Evolutionary conservation across 1,139 yeast species (phyloP), one percentile per base, ranked within the genome.

Genomic region (Diutina siamensis): DNA sequence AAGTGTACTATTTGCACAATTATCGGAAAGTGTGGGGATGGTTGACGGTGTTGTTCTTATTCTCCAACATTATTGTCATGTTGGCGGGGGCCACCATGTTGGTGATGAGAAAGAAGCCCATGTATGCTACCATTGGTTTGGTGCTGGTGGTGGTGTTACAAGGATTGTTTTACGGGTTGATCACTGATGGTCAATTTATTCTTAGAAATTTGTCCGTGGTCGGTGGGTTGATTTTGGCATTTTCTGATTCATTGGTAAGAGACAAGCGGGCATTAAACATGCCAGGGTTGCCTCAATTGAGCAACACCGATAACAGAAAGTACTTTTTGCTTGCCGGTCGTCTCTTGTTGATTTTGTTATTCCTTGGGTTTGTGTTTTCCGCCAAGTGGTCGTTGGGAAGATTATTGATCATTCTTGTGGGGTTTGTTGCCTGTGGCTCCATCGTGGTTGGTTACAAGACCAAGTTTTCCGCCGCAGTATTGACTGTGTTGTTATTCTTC

Each of bases 361-460:
- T 92, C 62, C 67, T 87, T 53, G 92, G 95, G 4, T 92, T 88
- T 61, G 85, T 88, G 27, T 77, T 87, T 53, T 76, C 88, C 28
- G 82, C 86, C 47, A 71, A 78, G 42, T 85, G 89, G 86, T 76
- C 88, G 1, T 57, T 83, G 44, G 68, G 82, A 31, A 76, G 87
- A 49, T 60, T 83, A 27, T 54, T 85, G 35, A 75, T 88, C 46
- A 80, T 82, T 52, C 62, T 86, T 36, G 62, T 85, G 48, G 95
- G 96, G 4, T 74, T 85, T 46, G 61, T 73, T 32, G 76, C 84
- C 18, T 84, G 94, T 61, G 72, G 78, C 34, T 79, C 94, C 48
- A 92, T 92, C 51, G 88, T 86, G 35, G 78, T 92, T 53, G 98
- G 98, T 27, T 92, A 79, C 74, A 89, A 88, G 68, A 92, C 98